Conservation (phyloP, 1,284 basidiomycete species). For the Coniophora puteana region DNA sequence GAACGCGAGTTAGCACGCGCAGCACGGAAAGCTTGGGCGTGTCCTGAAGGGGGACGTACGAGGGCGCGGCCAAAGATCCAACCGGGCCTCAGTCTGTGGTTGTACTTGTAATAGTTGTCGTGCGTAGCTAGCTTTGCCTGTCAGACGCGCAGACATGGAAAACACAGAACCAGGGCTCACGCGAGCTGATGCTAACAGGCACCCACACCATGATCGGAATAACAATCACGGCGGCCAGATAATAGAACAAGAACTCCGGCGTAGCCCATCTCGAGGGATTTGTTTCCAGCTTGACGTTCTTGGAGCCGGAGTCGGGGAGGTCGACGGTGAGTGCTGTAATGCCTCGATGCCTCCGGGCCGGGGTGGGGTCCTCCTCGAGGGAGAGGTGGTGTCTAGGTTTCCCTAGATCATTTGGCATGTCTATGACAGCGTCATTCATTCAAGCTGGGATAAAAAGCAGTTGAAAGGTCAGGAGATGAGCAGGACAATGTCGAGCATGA, state of each 20-base stretch:
- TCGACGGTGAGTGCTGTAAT: slow-evolving; percentile 45
- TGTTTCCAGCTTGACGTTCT: too few relatives aligned
- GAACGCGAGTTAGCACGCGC: slow-evolving; percentile 9
- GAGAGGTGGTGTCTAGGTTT: slow-evolving; percentile 4
- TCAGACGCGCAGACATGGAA: slow-evolving; percentile 1
- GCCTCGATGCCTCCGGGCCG: slow-evolving; percentile 19
- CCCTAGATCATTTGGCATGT: slow-evolving; percentile 30
- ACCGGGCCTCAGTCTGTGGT: slow-evolving; percentile 55
- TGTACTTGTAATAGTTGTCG: slow-evolving; percentile 70
- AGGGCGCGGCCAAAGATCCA: slow-evolving; percentile 69
- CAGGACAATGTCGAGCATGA: slow-evolving; percentile 1
- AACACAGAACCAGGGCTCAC: slow-evolving; percentile 42
- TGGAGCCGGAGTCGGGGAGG: slow-evolving; percentile 35
- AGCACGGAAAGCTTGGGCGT: neutral
- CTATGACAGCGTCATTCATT: slow-evolving; percentile 19
- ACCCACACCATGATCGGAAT: slow-evolving; percentile 81
- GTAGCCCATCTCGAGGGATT: slow-evolving; percentile 76
- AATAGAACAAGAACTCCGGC: slow-evolving; percentile 82
- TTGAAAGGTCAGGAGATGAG: neutral
- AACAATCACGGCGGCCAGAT: slow-evolving; percentile 54
- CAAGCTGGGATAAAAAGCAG: neutral
- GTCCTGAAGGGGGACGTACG: slow-evolving; percentile 38
- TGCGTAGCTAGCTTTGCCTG: slow-evolving; percentile 49
- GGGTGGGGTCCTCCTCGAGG: slow-evolving; percentile 9
- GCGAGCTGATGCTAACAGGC: slow-evolving; percentile 71